These are phyloP conservation scores for Lolium multiflorum DNA, from an alignment of 176 grass and related monocot genomes.

Conservation along the genomic window DNA sequence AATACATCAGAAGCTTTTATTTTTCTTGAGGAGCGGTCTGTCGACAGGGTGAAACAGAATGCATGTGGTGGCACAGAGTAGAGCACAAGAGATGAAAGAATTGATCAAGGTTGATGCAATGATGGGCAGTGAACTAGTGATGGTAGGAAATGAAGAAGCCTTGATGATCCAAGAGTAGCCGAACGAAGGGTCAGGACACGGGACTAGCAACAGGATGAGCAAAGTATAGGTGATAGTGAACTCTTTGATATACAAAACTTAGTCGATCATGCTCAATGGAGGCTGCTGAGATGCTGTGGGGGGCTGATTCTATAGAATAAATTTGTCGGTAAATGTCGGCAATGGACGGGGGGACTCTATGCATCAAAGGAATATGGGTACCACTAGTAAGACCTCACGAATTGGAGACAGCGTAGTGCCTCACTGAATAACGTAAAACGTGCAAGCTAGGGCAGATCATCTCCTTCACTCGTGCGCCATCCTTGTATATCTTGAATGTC, in stretches of 20 bases:
- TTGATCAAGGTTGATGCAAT: slow-evolving; percentile 12
- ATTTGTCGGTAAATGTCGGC: slow-evolving; percentile 46
- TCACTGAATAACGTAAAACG: slow-evolving; percentile 60
- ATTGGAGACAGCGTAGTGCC: slow-evolving; percentile 71
- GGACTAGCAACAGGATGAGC: slow-evolving; percentile 16
- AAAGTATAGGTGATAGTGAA: slow-evolving; percentile 31
- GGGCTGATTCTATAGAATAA: slow-evolving; percentile 46
- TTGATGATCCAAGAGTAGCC: slow-evolving; percentile 52
- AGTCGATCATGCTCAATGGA: slow-evolving; percentile 47
- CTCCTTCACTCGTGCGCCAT: slow-evolving; percentile 63
- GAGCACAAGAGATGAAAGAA: slow-evolving; percentile 54
- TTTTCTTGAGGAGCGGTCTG: slow-evolving; percentile 38
- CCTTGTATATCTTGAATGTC: slow-evolving; percentile 79
- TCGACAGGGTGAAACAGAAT: slow-evolving; percentile 32
- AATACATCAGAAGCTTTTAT: slow-evolving; percentile 40
- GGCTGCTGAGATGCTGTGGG: slow-evolving; percentile 49
- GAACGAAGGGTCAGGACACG: not conserved
- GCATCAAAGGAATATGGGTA: slow-evolving; percentile 30
- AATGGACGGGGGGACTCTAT: slow-evolving; percentile 29
- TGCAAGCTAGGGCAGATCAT: slow-evolving; percentile 72
- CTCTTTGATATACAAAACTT: slow-evolving; percentile 56
- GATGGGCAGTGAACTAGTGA: slow-evolving; percentile 25
- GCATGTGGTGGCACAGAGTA: slow-evolving; percentile 47
- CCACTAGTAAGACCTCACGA: slow-evolving; percentile 35
- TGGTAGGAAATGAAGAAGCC: slow-evolving; percentile 35